Percentiles rank a stretch among this genome's conserved stretches.
These are phyloP conservation scores for Thuja plicata DNA, from an alignment of 83 land plant genomes.

Conservation along the genomic window DNA sequence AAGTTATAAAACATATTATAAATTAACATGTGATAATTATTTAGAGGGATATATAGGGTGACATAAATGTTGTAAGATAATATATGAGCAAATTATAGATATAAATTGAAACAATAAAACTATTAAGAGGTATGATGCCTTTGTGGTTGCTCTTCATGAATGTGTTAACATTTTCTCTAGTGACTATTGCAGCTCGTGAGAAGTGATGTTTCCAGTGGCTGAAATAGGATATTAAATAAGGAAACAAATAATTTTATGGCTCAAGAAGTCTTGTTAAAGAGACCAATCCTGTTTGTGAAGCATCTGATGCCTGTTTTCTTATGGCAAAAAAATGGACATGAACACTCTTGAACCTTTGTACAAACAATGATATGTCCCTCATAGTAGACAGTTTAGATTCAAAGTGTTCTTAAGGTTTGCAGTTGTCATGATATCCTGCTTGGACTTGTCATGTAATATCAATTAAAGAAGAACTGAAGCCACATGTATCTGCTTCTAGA, in stretches of 20 bases:
- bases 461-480: background rate
- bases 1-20: too few relatives aligned
- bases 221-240: too few relatives aligned
- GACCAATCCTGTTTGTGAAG: background rate
- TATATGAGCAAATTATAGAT: too few relatives aligned
- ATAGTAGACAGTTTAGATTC: background rate
- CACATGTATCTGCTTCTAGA: background rate
- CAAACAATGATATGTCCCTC: background rate
- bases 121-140: background rate
- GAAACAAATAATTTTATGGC: too few relatives aligned
- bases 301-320: background rate
- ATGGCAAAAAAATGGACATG: background rate
- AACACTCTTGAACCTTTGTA: background rate
- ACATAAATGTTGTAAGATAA: too few relatives aligned
- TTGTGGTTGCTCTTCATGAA: background rate
- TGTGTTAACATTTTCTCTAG: background rate
- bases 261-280: background rate
- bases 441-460: background rate
- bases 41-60: too few relatives aligned
- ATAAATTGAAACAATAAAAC: too few relatives aligned
- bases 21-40: too few relatives aligned
- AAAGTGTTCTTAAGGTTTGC: background rate
- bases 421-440: background rate
- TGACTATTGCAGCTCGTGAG: background rate
- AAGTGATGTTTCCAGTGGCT: background rate